Conservation (phyloP, 2,329 filamentous ascomycete species). For the Didymella lethalis region DNA sequence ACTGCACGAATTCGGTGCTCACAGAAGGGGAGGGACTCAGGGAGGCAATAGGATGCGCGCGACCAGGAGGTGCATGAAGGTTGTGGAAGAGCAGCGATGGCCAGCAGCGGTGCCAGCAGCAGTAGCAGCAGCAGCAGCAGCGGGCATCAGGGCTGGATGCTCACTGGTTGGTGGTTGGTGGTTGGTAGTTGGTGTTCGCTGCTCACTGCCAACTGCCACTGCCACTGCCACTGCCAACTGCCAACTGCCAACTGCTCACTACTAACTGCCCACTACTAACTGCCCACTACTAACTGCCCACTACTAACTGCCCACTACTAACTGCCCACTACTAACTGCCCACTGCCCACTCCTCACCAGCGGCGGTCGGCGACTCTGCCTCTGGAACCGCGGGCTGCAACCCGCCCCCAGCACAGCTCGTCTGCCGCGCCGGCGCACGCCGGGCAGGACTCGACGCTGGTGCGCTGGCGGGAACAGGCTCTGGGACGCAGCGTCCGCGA, state of each 20-base stretch:
- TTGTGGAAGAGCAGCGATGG: not conserved
- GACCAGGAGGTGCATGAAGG: not conserved
- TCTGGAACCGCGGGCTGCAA: conserved; percentile 1
- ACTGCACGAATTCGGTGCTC: not conserved
- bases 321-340: too few species aligned
- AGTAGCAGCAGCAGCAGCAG: not conserved
- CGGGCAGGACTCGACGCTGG: conserved; percentile 9
- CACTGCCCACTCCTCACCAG: too few species aligned
- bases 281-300: too few species aligned
- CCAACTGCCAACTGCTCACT: too few species aligned
- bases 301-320: too few species aligned
- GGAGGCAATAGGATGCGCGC: not conserved
- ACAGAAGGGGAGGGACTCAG: not conserved
- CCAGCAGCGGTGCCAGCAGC: not conserved
- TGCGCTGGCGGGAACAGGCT: not conserved
- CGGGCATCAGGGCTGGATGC: not conserved
- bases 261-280: too few species aligned
- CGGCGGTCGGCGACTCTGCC: not conserved
- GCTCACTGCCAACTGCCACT: too few species aligned
- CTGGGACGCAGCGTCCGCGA: conserved; percentile 1
- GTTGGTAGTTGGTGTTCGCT: too few species aligned
- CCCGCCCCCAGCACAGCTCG: not conserved
- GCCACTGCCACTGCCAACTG: too few species aligned
- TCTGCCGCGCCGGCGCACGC: not conserved
- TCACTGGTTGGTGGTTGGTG: too few species aligned